Percentiles rank a stretch among this genome's conserved stretches.
Conservation (phyloP, 768 basidiomycete genomes). For the Mycena rosella region DNA sequence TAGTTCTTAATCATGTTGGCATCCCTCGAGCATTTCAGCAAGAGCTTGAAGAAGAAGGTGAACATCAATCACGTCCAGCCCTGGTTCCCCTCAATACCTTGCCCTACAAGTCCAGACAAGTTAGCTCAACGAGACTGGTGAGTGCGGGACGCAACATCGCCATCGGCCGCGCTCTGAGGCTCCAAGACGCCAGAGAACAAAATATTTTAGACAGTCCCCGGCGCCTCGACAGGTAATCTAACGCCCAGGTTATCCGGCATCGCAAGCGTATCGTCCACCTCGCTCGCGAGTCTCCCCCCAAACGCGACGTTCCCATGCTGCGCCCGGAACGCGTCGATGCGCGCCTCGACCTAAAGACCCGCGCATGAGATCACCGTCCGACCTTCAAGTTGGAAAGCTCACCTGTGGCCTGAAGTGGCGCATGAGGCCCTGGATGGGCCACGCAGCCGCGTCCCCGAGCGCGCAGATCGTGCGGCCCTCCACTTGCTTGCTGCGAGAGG, state of each 20-base stretch:
- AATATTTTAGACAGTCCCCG: slow-evolving; percentile 32
- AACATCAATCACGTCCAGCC: too few relatives aligned
- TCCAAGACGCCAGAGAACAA: too few relatives aligned
- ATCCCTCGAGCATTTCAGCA: too few relatives aligned
- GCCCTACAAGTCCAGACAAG: too few relatives aligned
- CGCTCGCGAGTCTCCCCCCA: slow-evolving; percentile 81
- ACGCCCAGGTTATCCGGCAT: slow-evolving; percentile 82
- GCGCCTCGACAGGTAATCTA: slow-evolving; percentile 51
- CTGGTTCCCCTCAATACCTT: too few relatives aligned
- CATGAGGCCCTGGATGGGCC: slow-evolving; percentile 99
- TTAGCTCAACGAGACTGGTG: too few relatives aligned
- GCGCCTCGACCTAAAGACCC: slow-evolving; percentile 63
- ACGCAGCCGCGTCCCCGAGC: slow-evolving; percentile 96
- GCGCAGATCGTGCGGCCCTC: slow-evolving; percentile 98
- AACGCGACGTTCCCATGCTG: slow-evolving; percentile 88
- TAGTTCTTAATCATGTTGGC: too few relatives aligned
- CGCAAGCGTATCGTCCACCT: slow-evolving; percentile 78
- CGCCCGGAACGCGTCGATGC: slow-evolving; percentile 83
- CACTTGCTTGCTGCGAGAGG: slow-evolving; percentile 82
- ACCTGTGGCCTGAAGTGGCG: slow-evolving; percentile 97
- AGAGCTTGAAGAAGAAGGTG: too few relatives aligned
- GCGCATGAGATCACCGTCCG: not conserved
- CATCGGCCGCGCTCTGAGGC: too few relatives aligned
- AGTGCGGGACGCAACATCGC: too few relatives aligned
- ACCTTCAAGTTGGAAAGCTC: not conserved